Evolutionary conservation across 257 asterid species (phyloP).

Genomic region (Penstemon newberryi): DNA sequence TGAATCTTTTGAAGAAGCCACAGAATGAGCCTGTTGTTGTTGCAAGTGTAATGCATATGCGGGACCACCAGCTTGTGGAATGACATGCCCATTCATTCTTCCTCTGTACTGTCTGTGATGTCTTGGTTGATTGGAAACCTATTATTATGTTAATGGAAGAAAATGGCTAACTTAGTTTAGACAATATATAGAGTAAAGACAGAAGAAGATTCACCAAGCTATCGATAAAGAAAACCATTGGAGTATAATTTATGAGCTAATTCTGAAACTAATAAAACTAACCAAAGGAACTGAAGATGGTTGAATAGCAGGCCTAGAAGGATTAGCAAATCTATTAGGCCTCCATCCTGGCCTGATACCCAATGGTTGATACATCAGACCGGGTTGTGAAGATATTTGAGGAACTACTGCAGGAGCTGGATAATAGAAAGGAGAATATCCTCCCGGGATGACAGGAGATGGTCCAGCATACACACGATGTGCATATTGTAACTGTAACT

Average conservation of each 20-base stretch:
- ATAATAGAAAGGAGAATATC: slow-evolving; percentile 66
- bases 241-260: not conserved
- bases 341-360: slow-evolving; percentile 76
- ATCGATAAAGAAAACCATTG: too few species aligned
- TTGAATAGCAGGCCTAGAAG: slow-evolving; percentile 50
- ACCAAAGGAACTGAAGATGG: slow-evolving; percentile 60
- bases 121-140: slow-evolving; percentile 59
- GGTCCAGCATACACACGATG: slow-evolving; percentile 52
- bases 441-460: slow-evolving; percentile 47
- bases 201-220: too few species aligned
- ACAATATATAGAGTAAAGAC: too few species aligned
- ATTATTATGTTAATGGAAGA: slow-evolving; percentile 26
- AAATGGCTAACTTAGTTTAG: not conserved
- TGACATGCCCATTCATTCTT: slow-evolving; percentile 47
- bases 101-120: slow-evolving; percentile 61
- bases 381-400: slow-evolving; percentile 52
- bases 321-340: slow-evolving; percentile 48
- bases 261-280: slow-evolving; percentile 29
- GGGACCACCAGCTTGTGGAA: slow-evolving; percentile 42
- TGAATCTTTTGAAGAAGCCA: slow-evolving; percentile 48
- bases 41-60: slow-evolving; percentile 6
- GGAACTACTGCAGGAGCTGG: slow-evolving; percentile 48
- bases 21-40: slow-evolving; percentile 42
- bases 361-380: slow-evolving; percentile 55
- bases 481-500: slow-evolving; percentile 56